Evolutionary conservation across 169 alveolate genomes (phyloP).

Genomic region (Cystoisospora suis): DNA sequence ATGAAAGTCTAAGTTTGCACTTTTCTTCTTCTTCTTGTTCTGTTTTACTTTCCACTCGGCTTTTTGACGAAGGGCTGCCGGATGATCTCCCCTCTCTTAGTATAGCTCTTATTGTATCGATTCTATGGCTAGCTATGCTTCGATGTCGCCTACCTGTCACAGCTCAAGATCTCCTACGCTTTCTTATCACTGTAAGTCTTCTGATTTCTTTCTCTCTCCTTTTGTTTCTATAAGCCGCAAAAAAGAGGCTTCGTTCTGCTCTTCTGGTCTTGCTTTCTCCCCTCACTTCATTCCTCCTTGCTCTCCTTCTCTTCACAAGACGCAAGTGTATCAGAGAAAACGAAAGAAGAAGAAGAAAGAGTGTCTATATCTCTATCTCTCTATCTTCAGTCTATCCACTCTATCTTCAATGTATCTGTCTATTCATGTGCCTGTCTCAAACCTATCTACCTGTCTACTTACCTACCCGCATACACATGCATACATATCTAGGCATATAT

Average conservation of each 20-base stretch:
- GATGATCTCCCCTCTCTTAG: slow-evolving; percentile 19
- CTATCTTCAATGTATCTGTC: not conserved
- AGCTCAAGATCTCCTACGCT: slow-evolving; percentile 34
- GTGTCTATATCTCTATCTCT: too few species aligned
- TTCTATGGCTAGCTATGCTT: slow-evolving; percentile 30
- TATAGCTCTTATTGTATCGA: slow-evolving; percentile 28
- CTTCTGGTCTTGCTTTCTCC: not conserved
- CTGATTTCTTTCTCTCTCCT: not conserved
- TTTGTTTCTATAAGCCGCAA: not conserved
- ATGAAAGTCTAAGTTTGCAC: too few species aligned
- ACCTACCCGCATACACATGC: not conserved
- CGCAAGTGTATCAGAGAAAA: too few species aligned
- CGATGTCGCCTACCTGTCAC: slow-evolving; percentile 48
- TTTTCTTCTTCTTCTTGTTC: too few species aligned
- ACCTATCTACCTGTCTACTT: not conserved
- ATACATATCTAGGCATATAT: not conserved
- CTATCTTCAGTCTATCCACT: not conserved
- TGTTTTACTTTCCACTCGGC: slow-evolving; percentile 18
- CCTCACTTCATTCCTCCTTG: not conserved
- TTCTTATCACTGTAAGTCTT: slow-evolving; percentile 26
- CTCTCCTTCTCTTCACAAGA: not conserved
- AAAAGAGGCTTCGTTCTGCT: not conserved
- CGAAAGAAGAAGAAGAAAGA: too few species aligned
- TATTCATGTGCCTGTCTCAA: not conserved
- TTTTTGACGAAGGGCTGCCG: slow-evolving; percentile 33